Conservation (phyloP, 148 eudicot species). For the Silene latifolia region DNA sequence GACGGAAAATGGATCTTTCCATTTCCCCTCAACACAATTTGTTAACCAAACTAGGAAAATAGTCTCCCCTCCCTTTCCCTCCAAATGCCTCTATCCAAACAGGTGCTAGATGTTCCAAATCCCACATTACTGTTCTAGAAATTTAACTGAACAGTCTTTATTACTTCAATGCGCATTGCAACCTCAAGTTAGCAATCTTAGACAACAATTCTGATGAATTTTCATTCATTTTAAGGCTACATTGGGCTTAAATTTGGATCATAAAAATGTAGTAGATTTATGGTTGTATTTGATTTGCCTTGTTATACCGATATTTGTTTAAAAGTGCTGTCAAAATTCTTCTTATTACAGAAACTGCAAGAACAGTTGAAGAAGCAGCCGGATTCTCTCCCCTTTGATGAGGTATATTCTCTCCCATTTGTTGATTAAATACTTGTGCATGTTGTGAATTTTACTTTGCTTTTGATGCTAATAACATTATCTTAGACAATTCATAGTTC, state of each 20-base stretch:
- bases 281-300: background rate
- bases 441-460: background rate
- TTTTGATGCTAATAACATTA: background rate
- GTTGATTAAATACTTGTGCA: background rate
- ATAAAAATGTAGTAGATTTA: background rate
- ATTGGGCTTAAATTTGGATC: background rate
- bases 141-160: background rate
- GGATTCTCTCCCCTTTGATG: conserved; percentile 80
- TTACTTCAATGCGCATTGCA: background rate
- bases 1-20: no score
- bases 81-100: no score
- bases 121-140: background rate
- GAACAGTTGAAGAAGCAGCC: conserved; percentile 65
- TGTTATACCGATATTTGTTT: background rate
- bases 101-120: no score
- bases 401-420: conserved; percentile 40
- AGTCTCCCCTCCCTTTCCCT: no score
- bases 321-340: background rate
- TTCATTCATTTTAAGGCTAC: background rate
- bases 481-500: background rate
- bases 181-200: background rate
- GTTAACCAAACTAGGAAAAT: no score
- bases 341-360: conserved; percentile 57
- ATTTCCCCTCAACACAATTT: no score
- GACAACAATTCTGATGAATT: background rate